Conservation (phyloP, 345 rosid genomes). For the Theobroma cacao region DNA sequence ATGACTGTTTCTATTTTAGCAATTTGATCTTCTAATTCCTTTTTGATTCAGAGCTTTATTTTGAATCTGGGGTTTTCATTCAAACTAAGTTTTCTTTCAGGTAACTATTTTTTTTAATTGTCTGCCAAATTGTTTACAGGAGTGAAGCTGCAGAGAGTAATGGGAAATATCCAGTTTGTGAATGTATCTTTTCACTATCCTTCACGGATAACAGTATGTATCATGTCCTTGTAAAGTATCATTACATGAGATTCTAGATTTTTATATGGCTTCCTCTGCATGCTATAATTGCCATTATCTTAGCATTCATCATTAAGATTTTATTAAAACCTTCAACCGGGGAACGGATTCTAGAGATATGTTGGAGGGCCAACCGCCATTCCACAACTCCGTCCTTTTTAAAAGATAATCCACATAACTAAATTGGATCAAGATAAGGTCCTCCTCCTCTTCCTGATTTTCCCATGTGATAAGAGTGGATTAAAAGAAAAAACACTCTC, state of each 20-base stretch:
- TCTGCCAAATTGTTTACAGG: conserved; percentile 22
- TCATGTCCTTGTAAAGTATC: background rate
- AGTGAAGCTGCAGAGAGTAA: conserved; percentile 28
- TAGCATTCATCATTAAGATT: background rate
- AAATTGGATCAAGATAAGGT: background rate
- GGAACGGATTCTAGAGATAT: background rate
- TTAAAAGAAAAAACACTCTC: background rate
- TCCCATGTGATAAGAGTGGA: background rate
- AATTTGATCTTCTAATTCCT: background rate
- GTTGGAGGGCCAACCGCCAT: background rate
- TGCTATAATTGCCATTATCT: background rate
- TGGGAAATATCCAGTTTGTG: conserved; percentile 35
- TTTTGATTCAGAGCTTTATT: background rate
- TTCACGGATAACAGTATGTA: conserved; percentile 33
- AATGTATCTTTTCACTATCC: conserved; percentile 42
- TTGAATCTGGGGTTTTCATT: background rate
- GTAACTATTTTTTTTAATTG: background rate
- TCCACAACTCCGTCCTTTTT: background rate
- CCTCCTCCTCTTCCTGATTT: background rate
- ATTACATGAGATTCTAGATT: background rate
- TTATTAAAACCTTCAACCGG: background rate
- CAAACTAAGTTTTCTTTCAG: background rate
- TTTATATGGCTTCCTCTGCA: conserved; percentile 9
- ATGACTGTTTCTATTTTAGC: background rate
- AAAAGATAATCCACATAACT: background rate